Base-by-base conservation (phyloP, 306 rosid genomes). In the Argentina anserina region DNA sequence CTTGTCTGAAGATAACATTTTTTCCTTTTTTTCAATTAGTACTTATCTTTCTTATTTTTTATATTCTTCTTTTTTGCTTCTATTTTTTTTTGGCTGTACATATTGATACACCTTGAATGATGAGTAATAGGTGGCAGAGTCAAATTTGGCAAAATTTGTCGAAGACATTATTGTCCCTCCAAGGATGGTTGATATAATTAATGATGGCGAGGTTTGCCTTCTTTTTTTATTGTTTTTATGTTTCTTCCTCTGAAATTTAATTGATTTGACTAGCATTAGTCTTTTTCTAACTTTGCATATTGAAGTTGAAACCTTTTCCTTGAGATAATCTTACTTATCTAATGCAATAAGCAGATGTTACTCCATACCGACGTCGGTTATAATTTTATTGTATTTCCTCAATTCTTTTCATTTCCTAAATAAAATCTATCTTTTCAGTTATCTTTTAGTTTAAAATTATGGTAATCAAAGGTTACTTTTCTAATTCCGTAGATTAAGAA, bases 101-200 rank as follows among this genome's bases (percentile, higher is more conserved):
- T 43, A 69, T 58, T 78, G 69, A 55, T 76, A 71, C 76, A 62
- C 73, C 69, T 42, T 75, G 28, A 21, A 67, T 72, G 33, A 6
- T 59, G n/a, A 18, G 69, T 49, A 72, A 84, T 75, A 93, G 98
- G 95, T 89, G 65, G 95, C 99, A 62, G 99, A 94, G 79, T 89
- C 95, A 80, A 94, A 88, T 50, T 77, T 94, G 87, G 96, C 99
- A 26, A 91, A 88, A 74, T 94, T 94, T 83, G 99, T 94, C 5
- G 99, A 91, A 87, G 99, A 94, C 84, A 88, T 94, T 70, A 89
- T 94, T 53, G 88, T 94, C 72, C 97, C 99, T 79, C 99, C 99
- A 76, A 91, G 95, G 79, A 94, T 94, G 96, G 92, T 94, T 60
- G 96, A 94, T 83, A 74, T 94, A 73, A 84, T 91, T 72, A 89